phyloP scores from a whole-genome alignment of 345 rosid species.

The Hibiscus tridactylites region DNA sequence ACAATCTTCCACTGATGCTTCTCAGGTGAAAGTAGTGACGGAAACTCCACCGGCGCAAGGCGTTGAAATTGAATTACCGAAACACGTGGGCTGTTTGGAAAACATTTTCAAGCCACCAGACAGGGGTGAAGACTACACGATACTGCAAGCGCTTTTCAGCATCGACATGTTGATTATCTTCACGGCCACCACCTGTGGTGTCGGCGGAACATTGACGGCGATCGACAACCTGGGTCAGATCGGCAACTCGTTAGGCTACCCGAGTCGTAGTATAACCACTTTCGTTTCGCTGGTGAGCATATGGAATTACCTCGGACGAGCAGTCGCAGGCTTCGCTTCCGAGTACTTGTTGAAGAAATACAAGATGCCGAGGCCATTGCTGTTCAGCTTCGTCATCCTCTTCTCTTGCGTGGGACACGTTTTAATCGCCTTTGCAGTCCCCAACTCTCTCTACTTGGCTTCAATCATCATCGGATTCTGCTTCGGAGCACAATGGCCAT shows the following conservation, averaged over 20 bases:
- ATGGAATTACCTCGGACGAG: constrained; percentile 52
- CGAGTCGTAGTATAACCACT: constrained; percentile 27
- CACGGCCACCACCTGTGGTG: constrained; percentile 36
- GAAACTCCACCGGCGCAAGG: constrained; percentile 10
- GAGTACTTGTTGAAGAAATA: constrained; percentile 37
- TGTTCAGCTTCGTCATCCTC: constrained; percentile 33
- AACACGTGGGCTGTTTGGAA: constrained; percentile 22
- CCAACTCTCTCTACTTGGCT: constrained; percentile 42
- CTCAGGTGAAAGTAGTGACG: constrained; percentile 21
- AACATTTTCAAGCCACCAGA: constrained; percentile 40
- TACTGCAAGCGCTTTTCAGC: constrained; percentile 50
- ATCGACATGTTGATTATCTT: constrained; percentile 44
- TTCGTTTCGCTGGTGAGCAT: constrained; percentile 49
- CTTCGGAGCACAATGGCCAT: constrained; percentile 44
- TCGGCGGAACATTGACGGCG: constrained; percentile 44
- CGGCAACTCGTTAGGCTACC: constrained; percentile 35
- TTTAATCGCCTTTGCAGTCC: constrained; percentile 35
- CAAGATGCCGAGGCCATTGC: constrained; percentile 37
- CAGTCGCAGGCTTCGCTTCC: constrained; percentile 34
- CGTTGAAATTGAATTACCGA: background rate
- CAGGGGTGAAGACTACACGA: constrained; percentile 47
- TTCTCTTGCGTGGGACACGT: constrained; percentile 38
- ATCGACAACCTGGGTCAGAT: constrained; percentile 60
- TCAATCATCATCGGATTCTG: constrained; percentile 46
- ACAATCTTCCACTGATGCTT: constrained; percentile 18